Percentiles rank a stretch among this genome's conserved stretches.
Evolutionary conservation across 176 grass and related monocot species (phyloP).

Genomic region (Triticum turgidum): DNA sequence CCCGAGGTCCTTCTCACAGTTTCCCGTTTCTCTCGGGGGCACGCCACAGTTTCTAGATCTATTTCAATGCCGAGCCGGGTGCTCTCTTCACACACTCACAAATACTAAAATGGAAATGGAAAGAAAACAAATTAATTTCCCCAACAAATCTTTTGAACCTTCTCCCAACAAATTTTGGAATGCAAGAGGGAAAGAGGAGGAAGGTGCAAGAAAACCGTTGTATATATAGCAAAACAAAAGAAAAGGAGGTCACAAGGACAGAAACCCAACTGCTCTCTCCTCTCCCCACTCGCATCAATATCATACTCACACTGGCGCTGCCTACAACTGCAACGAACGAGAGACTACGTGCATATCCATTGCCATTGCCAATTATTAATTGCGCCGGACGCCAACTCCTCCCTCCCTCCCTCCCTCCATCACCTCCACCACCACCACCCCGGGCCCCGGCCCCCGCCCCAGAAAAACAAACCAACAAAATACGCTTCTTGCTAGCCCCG

Average conservation of each 20-base stretch:
- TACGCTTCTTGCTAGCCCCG: not conserved
- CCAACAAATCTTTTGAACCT: too few species aligned
- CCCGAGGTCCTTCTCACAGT: too few species aligned
- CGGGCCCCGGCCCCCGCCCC: conserved; percentile 10
- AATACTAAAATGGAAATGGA: too few species aligned
- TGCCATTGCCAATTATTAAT: conserved; percentile 52
- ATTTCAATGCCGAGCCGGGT: too few species aligned
- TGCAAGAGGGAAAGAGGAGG: not conserved
- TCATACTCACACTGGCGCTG: not conserved
- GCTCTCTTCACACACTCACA: too few species aligned
- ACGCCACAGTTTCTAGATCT: too few species aligned
- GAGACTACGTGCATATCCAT: conserved; percentile 47
- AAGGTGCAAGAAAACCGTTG: conserved; percentile 24
- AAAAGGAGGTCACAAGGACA: conserved; percentile 23
- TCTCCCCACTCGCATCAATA: not conserved
- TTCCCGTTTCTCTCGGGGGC: too few species aligned
- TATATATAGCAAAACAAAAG: not conserved
- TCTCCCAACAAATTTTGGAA: not conserved
- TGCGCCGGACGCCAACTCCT: conserved; percentile 30
- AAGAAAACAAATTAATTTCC: not conserved
- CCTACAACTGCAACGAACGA: too few species aligned
- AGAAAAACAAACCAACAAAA: conserved; percentile 30
- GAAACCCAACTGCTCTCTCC: not conserved
- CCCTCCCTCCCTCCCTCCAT: conserved; percentile 14
- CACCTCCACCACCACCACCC: conserved; percentile 10